Evolutionary conservation across 306 rosid genomes (phyloP).

Genomic region (Lagenaria siceraria): DNA sequence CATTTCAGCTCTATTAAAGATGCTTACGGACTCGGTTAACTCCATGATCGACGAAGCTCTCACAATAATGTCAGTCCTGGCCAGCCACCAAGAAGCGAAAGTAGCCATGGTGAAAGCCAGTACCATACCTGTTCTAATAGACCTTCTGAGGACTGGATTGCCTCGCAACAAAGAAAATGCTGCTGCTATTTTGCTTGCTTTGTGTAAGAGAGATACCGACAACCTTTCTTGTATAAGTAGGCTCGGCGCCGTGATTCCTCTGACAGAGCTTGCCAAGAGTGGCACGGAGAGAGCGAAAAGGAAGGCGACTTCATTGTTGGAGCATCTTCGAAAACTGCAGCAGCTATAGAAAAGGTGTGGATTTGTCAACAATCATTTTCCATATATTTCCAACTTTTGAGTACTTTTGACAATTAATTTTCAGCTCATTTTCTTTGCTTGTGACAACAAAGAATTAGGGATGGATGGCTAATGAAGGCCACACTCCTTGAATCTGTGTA

Average conservation of each 20-base stretch:
- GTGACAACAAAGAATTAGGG: not conserved
- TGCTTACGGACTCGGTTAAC: conserved; percentile 76
- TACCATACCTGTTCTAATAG: conserved; percentile 79
- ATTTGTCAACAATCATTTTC: not conserved
- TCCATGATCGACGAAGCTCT: conserved; percentile 83
- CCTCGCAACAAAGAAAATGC: conserved; percentile 90
- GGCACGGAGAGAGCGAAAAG: conserved; percentile 93
- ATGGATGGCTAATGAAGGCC: conserved; percentile 39
- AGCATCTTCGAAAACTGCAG: conserved; percentile 65
- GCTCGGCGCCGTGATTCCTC: conserved; percentile 82
- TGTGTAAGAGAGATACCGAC: conserved; percentile 70
- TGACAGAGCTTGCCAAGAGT: conserved; percentile 56
- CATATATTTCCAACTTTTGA: conserved; percentile 7
- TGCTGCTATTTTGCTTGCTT: conserved; percentile 72
- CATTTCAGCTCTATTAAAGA: conserved; percentile 52
- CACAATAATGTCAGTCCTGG: conserved; percentile 88
- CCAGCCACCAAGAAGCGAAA: conserved; percentile 86
- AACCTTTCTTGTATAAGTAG: conserved; percentile 70
- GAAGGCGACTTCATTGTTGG: conserved; percentile 80
- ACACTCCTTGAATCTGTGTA: conserved; percentile 39
- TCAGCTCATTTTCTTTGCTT: not conserved
- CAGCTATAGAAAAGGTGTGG: conserved; percentile 28
- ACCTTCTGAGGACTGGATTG: conserved; percentile 67
- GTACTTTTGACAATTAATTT: conserved; percentile 1
- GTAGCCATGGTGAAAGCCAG: conserved; percentile 67